Evolutionary conservation across 371 early-diverging fungal genomes (phyloP), one percentile per base, ranked within the genome.

Genomic region (Globomyces sp.): DNA sequence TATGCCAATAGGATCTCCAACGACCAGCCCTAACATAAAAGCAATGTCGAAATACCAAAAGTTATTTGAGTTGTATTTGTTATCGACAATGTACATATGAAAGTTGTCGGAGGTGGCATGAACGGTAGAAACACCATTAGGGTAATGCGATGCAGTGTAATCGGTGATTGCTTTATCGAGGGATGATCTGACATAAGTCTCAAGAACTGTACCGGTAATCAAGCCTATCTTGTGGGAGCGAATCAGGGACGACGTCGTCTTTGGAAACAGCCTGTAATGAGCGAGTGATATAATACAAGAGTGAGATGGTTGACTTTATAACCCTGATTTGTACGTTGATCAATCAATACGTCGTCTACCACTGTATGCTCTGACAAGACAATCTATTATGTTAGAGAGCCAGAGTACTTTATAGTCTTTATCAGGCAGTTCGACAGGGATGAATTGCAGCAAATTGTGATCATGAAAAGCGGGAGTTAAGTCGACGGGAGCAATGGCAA

Each of bases 41-140:
- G 8, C 51, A 13, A 53, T 24, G 24, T 24, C 24, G 24, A 45
- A 70, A 6, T 71, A 88, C 96, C 96, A 98, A 67, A 86, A 96
- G 77, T 94, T 96, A 64, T 79, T 76, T 8, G 95, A 91, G 68
- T 91, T 94, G 71, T 91, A 95, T 77, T 92, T 92, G 82, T 90
- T 91, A 71, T 86, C 90, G 42, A 94, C 92, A 62, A 95, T 86
- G 45, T 84, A 84, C 60, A 92, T 75, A 2, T 80, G 82, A 49
- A 92, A 65, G 1, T 73, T 74, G 2, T 82, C 83, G 2, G 80
- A 74, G 11, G 72, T 67, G 13, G 71, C 76, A 74, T 84, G 91
- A 45, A 93, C 92, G 2, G 89, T 75, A 3, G 77, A 76, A 0
- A 81, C 82, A 10, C 94, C 95, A 4, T 88, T 79, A 1, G 91